These are phyloP conservation scores for Drechslerella coelobrocha DNA, from an alignment of 2,329 filamentous ascomycete genomes.

Conservation along the genomic window DNA sequence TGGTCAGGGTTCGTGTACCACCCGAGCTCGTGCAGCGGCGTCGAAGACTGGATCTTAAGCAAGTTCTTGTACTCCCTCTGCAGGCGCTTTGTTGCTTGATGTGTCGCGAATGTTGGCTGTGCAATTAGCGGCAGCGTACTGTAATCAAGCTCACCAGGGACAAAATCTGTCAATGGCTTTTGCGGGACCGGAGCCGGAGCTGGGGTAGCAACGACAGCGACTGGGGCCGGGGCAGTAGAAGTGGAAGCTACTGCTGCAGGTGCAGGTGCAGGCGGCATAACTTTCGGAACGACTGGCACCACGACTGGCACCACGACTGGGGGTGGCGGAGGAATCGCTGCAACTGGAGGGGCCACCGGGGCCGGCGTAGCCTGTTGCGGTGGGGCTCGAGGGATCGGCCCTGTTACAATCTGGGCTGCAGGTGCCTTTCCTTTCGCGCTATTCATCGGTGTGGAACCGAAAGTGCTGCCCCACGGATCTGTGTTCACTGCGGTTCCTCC, in stretches of 20 bases:
- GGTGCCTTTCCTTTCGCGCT: constrained; percentile 42
- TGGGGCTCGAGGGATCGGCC: neutral
- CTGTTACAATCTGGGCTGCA: constrained; percentile 24
- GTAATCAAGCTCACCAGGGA: constrained; percentile 71
- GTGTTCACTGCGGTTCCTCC: constrained; percentile 3
- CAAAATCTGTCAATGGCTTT: constrained; percentile 66
- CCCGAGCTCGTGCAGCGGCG: constrained; percentile 71
- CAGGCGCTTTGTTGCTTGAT: constrained; percentile 68
- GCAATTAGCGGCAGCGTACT: constrained; percentile 69
- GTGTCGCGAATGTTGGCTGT: constrained; percentile 70
- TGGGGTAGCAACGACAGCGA: constrained; percentile 11
- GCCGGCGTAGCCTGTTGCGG: neutral
- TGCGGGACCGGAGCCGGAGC: constrained; percentile 19
- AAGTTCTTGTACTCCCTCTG: constrained; percentile 70
- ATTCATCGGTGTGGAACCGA: constrained; percentile 2
- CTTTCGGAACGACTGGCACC: constrained; percentile 11
- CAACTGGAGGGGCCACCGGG: neutral
- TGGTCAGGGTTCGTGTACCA: constrained; percentile 78
- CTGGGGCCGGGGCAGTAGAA: neutral
- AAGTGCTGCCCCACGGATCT: constrained; percentile 6
- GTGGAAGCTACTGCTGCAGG: neutral
- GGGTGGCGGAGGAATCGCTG: neutral
- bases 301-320: neutral
- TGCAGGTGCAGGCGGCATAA: neutral
- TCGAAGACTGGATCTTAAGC: constrained; percentile 69